Conservation (phyloP, 495 filamentous ascomycete genomes). For the Aspergillus sclerotioniger region DNA sequence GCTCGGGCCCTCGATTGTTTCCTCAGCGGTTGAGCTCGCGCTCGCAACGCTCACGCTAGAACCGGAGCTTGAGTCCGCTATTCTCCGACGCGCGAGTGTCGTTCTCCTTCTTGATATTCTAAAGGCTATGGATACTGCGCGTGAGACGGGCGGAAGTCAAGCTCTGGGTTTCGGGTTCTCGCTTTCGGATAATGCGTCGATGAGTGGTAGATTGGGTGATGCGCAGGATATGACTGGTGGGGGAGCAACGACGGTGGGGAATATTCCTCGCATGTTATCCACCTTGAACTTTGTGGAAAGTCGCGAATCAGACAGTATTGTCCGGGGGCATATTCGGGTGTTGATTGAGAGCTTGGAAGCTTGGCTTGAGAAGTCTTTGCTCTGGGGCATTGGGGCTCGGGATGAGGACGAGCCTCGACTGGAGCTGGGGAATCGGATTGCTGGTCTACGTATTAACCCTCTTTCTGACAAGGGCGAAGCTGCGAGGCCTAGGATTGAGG, state of each 20-base stretch:
- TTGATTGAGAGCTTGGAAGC: conserved; percentile 71
- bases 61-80: conserved; percentile 58
- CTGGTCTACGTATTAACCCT: conserved; percentile 37
- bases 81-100: conserved; percentile 70
- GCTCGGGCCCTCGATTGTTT: conserved; percentile 52
- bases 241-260: conserved; percentile 39
- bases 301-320: conserved; percentile 70
- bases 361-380: conserved; percentile 60
- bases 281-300: conserved; percentile 64
- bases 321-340: conserved; percentile 66
- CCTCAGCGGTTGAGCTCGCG: conserved; percentile 63
- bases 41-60: conserved; percentile 68
- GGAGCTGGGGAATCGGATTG: conserved; percentile 38
- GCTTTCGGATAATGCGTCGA: conserved; percentile 27
- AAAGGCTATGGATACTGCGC: conserved; percentile 58
- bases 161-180: conserved; percentile 62
- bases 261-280: conserved; percentile 59
- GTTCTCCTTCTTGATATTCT: conserved; percentile 67
- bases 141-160: conserved; percentile 41
- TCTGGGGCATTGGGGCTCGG: conserved; percentile 40
- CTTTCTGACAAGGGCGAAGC: conserved; percentile 30
- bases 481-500: conserved; percentile 47
- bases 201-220: background rate
- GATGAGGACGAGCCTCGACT: conserved; percentile 25
- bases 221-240: background rate